Evolutionary conservation across 352 stramenopile species (phyloP).

Genomic region (Phytophthora palmivora): DNA sequence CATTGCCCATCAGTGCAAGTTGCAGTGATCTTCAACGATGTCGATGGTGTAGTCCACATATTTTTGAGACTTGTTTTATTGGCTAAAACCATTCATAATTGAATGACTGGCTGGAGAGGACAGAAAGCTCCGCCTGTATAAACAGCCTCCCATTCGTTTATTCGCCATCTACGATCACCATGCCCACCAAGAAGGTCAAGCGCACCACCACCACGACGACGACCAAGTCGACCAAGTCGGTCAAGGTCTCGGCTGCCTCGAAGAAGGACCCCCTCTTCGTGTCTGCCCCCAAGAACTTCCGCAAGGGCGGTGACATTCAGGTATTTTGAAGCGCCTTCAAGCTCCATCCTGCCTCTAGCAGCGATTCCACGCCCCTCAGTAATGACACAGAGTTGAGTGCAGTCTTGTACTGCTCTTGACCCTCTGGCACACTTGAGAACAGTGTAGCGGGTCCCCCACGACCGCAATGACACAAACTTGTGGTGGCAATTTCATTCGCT

Average conservation of each 20-base stretch:
- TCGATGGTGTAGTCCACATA: background rate
- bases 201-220: conserved; percentile 76
- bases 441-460: conserved; percentile 89
- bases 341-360: conserved; percentile 12
- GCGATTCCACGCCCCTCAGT: conserved; percentile 38
- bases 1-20: too few species aligned
- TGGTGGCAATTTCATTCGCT: conserved; percentile 71
- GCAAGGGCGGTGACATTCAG: conserved; percentile 97
- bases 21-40: background rate
- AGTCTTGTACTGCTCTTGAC: background rate
- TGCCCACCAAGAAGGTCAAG: conserved; percentile 91
- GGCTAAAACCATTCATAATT: conserved; percentile 11
- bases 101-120: conserved; percentile 41
- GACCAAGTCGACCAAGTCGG: conserved; percentile 65
- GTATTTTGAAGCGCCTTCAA: conserved; percentile 65
- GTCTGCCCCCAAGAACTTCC: conserved; percentile 93
- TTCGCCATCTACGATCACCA: conserved; percentile 87
- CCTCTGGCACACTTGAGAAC: conserved; percentile 32
- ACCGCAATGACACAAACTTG: conserved; percentile 94
- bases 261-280: conserved; percentile 96
- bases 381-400: conserved; percentile 5
- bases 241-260: conserved; percentile 70
- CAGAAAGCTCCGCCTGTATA: background rate
- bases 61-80: conserved; percentile 12
- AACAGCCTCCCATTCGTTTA: conserved; percentile 66